phyloP scores from a whole-genome alignment of 768 basidiomycete species.

The Mycena maculata region DNA sequence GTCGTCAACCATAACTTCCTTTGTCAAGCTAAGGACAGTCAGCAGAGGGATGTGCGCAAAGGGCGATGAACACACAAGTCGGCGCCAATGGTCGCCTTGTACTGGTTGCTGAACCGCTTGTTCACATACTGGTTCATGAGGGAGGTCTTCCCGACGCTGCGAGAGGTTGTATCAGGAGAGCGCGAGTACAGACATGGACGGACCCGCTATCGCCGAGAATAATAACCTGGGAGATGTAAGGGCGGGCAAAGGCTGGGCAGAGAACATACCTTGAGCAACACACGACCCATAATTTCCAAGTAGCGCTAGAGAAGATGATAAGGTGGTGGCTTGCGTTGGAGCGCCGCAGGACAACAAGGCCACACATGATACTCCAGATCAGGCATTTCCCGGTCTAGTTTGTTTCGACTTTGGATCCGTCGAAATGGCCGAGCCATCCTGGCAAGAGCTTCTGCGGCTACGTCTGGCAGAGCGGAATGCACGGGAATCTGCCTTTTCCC shows the following conservation, averaged over 20 bases:
- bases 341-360: slow-evolving; percentile 16
- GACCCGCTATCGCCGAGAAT: slow-evolving; percentile 98
- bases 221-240: slow-evolving; percentile 76
- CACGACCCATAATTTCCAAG: slow-evolving; percentile 74
- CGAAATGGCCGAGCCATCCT: slow-evolving; percentile 81
- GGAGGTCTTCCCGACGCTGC: slow-evolving; percentile 97
- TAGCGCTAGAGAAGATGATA: slow-evolving; percentile 37
- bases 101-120: slow-evolving; percentile 99
- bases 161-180: slow-evolving; percentile 31
- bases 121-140: slow-evolving; percentile 99
- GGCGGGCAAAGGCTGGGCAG: slow-evolving; percentile 3
- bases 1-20: slow-evolving; percentile 99
- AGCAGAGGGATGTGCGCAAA: slow-evolving; percentile 33
- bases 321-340: slow-evolving; percentile 27
- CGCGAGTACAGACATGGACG: slow-evolving; percentile 46
- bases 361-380: slow-evolving; percentile 12
- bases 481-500: slow-evolving; percentile 81
- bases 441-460: slow-evolving; percentile 85
- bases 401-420: background rate
- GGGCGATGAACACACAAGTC: slow-evolving; percentile 79
- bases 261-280: slow-evolving; percentile 79
- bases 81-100: slow-evolving; percentile 98
- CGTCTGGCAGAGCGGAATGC: slow-evolving; percentile 88
- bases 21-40: slow-evolving; percentile 78
- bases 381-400: slow-evolving; percentile 1